Base-by-base conservation (phyloP, 2,329 filamentous ascomycete species). In the Colletotrichum sp. region DNA sequence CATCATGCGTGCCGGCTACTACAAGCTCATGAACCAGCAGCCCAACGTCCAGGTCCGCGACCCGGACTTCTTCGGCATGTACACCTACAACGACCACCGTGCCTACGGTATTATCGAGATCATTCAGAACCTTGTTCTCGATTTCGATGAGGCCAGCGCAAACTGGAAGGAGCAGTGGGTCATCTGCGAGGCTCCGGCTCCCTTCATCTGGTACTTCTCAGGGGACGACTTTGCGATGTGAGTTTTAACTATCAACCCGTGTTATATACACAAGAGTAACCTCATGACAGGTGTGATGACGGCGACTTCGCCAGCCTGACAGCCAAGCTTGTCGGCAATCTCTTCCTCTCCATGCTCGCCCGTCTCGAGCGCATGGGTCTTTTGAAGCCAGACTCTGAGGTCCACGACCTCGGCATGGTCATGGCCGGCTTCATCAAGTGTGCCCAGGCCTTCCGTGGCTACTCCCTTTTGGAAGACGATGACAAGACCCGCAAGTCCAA, bases 11-110 rank as follows among this genome's bases (percentile, higher is more conserved):
- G 71, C 71, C 24, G 71, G 67, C 67, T 73, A 54, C 24, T 61
- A 38, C 61, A 72, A 72, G 38, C 43, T 70, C 34, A 61, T 73
- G 54, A 62, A 54, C 43, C 67, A 73, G 61, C 67, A 73, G 21
- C 16, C 51, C 38, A 62, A 70, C 5, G 51, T 61, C 31, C 55
- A 70, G 54, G 8, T 67, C 16, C 73, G 72, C 18, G 75, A 78
- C 63, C 84, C 83, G 3, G 85, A 87, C 62, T 73, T 73, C 47
- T 87, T 87, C 55, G 21, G 21, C 8, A 84, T 88, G 83, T 79
- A 86, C 76, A 82, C 82, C 3, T 86, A 81, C 77, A 87, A 87
- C 66, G 83, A 87, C 73, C 83, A 84, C 61, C 76, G 66, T 7
- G 78, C 72, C 5, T 87, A 85, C 58, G 86, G 86, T 2, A 66